Conservation (phyloP, 441 rosid species). For the Kokia cookei region DNA sequence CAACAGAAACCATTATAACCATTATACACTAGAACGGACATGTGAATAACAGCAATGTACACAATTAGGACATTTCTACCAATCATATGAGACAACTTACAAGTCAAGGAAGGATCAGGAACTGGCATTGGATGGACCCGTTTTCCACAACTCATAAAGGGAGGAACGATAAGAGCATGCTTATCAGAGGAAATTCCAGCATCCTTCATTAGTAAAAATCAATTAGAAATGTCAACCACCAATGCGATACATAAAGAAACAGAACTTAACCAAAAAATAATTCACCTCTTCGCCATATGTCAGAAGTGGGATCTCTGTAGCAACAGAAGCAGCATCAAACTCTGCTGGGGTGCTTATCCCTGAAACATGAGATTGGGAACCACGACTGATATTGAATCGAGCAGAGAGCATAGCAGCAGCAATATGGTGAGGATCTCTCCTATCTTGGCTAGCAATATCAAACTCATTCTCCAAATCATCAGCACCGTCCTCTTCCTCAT, state of each 20-base stretch:
- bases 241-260: not conserved
- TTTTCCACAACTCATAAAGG: conserved; percentile 34
- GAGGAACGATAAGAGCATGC: conserved; percentile 64
- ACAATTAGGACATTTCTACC: not conserved
- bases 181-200: conserved; percentile 50
- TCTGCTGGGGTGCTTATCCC: conserved; percentile 39
- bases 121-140: conserved; percentile 45
- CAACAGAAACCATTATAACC: conserved; percentile 3
- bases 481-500: conserved; percentile 70
- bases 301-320: conserved; percentile 47
- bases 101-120: conserved; percentile 40
- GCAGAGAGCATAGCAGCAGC: conserved; percentile 44
- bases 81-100: conserved; percentile 30
- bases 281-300: conserved; percentile 59
- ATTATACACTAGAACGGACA: conserved; percentile 1
- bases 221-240: conserved; percentile 10
- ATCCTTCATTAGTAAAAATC: conserved; percentile 31
- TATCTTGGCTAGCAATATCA: conserved; percentile 32
- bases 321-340: conserved; percentile 37
- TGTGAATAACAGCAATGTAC: not conserved
- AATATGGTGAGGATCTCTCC: conserved; percentile 32
- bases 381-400: conserved; percentile 35
- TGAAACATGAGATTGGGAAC: conserved; percentile 24
- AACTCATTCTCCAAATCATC: conserved; percentile 77
- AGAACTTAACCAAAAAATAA: not conserved